A percentile compares a stretch with the other conserved stretches of the same genome.
These are phyloP conservation scores for Metschnikowia anglica DNA, from an alignment of 805 yeast species.

Conservation along the genomic window DNA sequence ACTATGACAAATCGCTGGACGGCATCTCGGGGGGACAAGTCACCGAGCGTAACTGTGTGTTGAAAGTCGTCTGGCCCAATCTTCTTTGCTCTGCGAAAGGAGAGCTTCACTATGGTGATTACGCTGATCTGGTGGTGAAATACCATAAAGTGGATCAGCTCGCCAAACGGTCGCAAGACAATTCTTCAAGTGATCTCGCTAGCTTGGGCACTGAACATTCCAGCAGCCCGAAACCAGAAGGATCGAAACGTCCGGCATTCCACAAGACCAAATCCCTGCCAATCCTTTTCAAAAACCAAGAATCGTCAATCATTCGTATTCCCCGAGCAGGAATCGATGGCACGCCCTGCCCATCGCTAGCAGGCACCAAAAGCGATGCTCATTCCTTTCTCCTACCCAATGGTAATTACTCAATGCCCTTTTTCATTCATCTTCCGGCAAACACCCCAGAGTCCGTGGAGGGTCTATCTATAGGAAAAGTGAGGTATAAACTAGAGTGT, in stretches of 20 bases:
- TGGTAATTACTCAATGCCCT: conserved; percentile 55
- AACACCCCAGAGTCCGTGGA: conserved; percentile 51
- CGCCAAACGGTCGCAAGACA: conserved; percentile 15
- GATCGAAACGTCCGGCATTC: conserved; percentile 26
- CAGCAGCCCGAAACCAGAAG: conserved; percentile 11
- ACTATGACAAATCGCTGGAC: conserved; percentile 31
- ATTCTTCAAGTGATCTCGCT: conserved; percentile 15
- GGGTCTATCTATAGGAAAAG: conserved; percentile 43
- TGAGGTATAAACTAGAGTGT: conserved; percentile 44
- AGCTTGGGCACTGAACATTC: conserved; percentile 2
- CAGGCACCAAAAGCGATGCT: conserved; percentile 14
- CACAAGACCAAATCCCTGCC: conserved; percentile 36
- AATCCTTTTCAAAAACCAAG: conserved; percentile 15
- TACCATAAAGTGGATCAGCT: conserved; percentile 21
- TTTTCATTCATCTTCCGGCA: conserved; percentile 44
- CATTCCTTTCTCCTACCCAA: conserved; percentile 46
- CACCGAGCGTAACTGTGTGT: conserved; percentile 38
- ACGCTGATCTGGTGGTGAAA: conserved; percentile 36
- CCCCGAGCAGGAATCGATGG: conserved; percentile 43
- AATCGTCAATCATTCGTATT: conserved; percentile 23
- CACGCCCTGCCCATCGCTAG: conserved; percentile 31
- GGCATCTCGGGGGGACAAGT: conserved; percentile 36
- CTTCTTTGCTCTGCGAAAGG: conserved; percentile 43
- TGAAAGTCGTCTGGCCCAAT: conserved; percentile 50
- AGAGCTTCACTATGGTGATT: conserved; percentile 37